phyloP scores from a whole-genome alignment of 2,329 filamentous ascomycete genomes.

The Sclerotinia spermophila region DNA sequence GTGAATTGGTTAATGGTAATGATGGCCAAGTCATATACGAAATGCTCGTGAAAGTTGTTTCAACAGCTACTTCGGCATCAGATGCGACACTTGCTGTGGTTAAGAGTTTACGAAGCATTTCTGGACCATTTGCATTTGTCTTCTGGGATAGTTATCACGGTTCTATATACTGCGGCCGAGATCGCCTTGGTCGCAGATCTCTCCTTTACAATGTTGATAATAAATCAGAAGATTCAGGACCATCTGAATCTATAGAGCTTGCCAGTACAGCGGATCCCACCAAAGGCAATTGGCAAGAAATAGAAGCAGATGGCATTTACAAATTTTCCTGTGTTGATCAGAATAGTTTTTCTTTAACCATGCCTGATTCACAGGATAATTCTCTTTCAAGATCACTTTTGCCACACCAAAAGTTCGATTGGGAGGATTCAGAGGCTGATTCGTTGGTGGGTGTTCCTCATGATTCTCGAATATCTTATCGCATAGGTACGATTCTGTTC shows the following conservation, averaged over 20 bases:
- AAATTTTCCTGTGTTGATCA: conserved; percentile 27
- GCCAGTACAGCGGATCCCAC: conserved; percentile 65
- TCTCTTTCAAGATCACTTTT: conserved; percentile 17
- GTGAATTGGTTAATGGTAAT: conserved; percentile 62
- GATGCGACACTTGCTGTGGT: conserved; percentile 42
- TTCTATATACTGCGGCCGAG: conserved; percentile 76
- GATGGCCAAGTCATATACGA: conserved; percentile 71
- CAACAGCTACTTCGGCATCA: conserved; percentile 21
- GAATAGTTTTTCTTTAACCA: background rate
- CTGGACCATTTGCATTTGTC: conserved; percentile 86
- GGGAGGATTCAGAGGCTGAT: conserved; percentile 16
- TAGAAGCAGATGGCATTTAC: conserved; percentile 81
- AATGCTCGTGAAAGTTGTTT: conserved; percentile 46
- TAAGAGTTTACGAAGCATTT: conserved; percentile 55
- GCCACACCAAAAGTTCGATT: conserved; percentile 21
- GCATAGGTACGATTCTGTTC: background rate
- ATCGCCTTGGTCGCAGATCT: conserved; percentile 83
- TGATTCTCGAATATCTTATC: background rate
- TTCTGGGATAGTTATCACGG: conserved; percentile 65
- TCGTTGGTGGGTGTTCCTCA: conserved; percentile 1
- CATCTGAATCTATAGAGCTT: conserved; percentile 50
- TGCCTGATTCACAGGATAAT: background rate
- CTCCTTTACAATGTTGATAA: conserved; percentile 58
- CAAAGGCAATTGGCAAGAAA: conserved; percentile 64
- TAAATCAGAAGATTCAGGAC: conserved; percentile 26